phyloP scores from a whole-genome alignment of 2,329 filamentous ascomycete species.

The Colletotrichum tofieldiae region DNA sequence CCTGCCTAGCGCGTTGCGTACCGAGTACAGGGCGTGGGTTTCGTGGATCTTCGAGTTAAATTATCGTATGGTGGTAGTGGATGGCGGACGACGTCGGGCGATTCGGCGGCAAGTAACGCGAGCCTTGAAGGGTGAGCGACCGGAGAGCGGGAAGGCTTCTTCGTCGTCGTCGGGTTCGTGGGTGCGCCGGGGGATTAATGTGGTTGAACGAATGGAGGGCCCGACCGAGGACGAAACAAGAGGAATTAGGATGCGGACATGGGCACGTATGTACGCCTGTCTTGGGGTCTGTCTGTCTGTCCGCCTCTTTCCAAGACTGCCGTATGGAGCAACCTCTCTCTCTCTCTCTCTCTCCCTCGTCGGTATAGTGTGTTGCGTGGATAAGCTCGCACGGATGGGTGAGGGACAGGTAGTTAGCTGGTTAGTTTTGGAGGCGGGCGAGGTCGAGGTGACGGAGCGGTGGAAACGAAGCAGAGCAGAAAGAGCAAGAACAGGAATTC shows the following conservation, averaged over 20 bases:
- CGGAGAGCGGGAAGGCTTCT: background rate
- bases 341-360: background rate
- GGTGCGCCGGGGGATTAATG: constrained; percentile 20
- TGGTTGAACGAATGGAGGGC: constrained; percentile 22
- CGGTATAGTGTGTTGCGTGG: background rate
- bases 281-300: background rate
- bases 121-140: background rate
- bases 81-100: constrained; percentile 1
- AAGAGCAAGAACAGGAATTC: constrained; percentile 6
- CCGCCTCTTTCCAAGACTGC: background rate
- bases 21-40: constrained; percentile 2
- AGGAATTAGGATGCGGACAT: constrained; percentile 22
- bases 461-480: background rate
- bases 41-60: constrained; percentile 3
- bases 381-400: background rate
- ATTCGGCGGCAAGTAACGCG: constrained; percentile 21
- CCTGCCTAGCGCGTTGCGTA: background rate
- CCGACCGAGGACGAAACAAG: constrained; percentile 9
- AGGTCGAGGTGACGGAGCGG: constrained; percentile 2
- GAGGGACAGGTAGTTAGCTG: background rate
- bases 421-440: background rate
- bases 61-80: constrained; percentile 13
- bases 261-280: background rate
- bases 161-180: background rate
- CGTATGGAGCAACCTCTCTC: background rate